A percentile compares a stretch with the other conserved stretches of the same genome.
Conservation (phyloP, 2,329 filamentous ascomycete species). For the Penicillium sp. region DNA sequence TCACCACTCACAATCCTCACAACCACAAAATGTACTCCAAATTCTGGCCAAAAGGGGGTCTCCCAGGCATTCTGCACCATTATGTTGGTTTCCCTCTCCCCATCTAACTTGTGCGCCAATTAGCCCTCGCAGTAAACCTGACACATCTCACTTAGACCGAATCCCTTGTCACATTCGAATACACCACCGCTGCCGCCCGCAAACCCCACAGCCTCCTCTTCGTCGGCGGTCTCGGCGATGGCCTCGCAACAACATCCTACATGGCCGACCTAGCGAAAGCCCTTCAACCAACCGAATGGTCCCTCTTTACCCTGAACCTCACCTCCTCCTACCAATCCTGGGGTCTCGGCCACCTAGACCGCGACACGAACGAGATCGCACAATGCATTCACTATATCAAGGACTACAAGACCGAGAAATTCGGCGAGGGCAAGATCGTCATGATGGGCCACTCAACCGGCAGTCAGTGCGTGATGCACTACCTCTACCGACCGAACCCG, state of each 20-base stretch:
- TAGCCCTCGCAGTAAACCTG: background rate
- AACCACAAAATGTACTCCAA: conserved; percentile 32
- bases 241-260: conserved; percentile 56
- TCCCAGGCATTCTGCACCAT: conserved; percentile 38
- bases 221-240: conserved; percentile 60
- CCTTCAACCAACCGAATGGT: conserved; percentile 52
- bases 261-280: conserved; percentile 49
- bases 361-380: conserved; percentile 56
- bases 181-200: conserved; percentile 24
- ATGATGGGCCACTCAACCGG: conserved; percentile 70
- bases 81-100: conserved; percentile 28
- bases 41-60: conserved; percentile 38
- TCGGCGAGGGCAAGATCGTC: conserved; percentile 52
- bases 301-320: conserved; percentile 53
- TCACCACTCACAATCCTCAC: background rate
- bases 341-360: conserved; percentile 53
- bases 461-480: conserved; percentile 67
- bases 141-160: conserved; percentile 22
- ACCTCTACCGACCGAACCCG: conserved; percentile 51
- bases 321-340: conserved; percentile 56
- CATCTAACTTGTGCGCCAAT: background rate
- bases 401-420: conserved; percentile 31
- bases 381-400: conserved; percentile 54
- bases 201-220: conserved; percentile 55
- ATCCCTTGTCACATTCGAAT: conserved; percentile 45